Evolutionary conservation across 2,329 filamentous ascomycete genomes (phyloP).

Genomic region (Magnaporthales sp.): DNA sequence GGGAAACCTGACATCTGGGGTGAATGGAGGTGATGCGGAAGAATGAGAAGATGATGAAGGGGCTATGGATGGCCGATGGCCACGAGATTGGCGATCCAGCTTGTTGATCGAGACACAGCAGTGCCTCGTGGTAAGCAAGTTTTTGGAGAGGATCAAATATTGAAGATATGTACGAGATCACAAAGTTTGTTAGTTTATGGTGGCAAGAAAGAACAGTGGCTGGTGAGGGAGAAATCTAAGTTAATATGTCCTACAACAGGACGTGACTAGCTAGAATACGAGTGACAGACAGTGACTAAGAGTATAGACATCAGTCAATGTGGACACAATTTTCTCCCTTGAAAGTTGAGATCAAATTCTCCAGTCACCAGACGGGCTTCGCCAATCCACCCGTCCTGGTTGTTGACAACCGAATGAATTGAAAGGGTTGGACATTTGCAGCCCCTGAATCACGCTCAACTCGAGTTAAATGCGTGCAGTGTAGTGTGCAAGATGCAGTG

Average conservation of each 20-base stretch:
- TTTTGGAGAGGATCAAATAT: not conserved
- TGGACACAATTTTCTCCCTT: not conserved
- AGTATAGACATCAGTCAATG: not conserved
- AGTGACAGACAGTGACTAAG: not conserved
- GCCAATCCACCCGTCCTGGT: not conserved
- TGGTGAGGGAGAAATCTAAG: not conserved
- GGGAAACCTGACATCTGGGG: conserved; percentile 22
- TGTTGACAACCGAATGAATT: not conserved
- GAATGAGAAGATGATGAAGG: not conserved
- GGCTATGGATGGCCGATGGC: not conserved
- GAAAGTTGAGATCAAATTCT: not conserved
- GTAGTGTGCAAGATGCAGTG: not conserved
- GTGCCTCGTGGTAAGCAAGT: not conserved
- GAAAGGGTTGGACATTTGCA: not conserved
- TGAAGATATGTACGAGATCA: not conserved
- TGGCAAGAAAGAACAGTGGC: too few species aligned
- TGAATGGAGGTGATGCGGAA: not conserved
- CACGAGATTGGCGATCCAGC: not conserved
- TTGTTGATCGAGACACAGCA: not conserved
- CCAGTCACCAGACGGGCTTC: not conserved
- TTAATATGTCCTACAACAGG: not conserved
- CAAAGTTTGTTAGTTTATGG: not conserved
- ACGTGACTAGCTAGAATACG: not conserved
- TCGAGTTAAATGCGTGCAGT: not conserved
- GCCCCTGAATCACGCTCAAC: not conserved